Percentiles rank a stretch among this genome's conserved stretches.
These are phyloP conservation scores for Oligophagozyma castellii DNA, from an alignment of 1,139 yeast species.

Conservation along the genomic window DNA sequence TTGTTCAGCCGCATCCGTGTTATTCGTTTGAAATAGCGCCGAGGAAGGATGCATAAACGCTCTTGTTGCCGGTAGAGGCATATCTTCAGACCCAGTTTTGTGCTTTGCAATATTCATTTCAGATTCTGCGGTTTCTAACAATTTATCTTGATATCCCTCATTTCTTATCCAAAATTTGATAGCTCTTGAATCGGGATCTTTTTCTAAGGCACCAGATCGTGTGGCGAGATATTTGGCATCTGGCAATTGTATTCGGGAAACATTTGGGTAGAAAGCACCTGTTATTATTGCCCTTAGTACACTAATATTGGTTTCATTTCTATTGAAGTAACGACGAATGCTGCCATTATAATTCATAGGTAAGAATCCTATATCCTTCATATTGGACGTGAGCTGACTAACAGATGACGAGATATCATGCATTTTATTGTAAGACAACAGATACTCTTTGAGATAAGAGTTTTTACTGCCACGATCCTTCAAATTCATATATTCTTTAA, in stretches of 20 bases:
- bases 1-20: slow-evolving; percentile 28
- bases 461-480: slow-evolving; percentile 25
- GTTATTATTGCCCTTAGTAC: slow-evolving; percentile 57
- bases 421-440: slow-evolving; percentile 48
- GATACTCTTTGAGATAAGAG: slow-evolving; percentile 47
- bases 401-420: slow-evolving; percentile 62
- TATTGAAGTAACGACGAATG: slow-evolving; percentile 26
- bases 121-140: slow-evolving; percentile 8
- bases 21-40: slow-evolving; percentile 33
- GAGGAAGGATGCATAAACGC: slow-evolving; percentile 83
- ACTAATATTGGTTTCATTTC: slow-evolving; percentile 36
- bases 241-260: slow-evolving; percentile 71
- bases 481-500: slow-evolving; percentile 35
- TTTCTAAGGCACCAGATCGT: slow-evolving; percentile 65
- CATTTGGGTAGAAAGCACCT: slow-evolving; percentile 71
- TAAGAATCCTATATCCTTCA: slow-evolving; percentile 67
- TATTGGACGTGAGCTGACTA: slow-evolving; percentile 48
- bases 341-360: slow-evolving; percentile 33
- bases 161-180: slow-evolving; percentile 65
- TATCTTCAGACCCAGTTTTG: neutral
- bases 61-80: slow-evolving; percentile 40
- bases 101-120: slow-evolving; percentile 4
- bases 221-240: slow-evolving; percentile 62
- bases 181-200: slow-evolving; percentile 66
- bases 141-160: slow-evolving; percentile 31